Base-by-base conservation (phyloP, 1,284 basidiomycete species). In the Tausonia pullulans region DNA sequence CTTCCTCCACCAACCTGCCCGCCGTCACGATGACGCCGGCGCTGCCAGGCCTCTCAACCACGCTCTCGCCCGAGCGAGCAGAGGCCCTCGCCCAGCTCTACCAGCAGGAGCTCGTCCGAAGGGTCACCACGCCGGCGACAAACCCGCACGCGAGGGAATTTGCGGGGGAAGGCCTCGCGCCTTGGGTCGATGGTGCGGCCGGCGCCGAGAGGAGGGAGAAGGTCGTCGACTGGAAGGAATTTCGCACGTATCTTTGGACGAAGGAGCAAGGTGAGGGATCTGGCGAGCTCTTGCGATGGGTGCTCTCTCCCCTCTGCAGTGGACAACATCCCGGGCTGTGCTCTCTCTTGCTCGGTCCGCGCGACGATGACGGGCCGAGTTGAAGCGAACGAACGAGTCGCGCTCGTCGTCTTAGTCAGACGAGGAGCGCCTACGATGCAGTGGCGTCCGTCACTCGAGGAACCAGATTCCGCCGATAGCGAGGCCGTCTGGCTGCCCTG, bases 171-270 rank as follows among this genome's bases (percentile, higher is more conserved):
- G n/a, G 71, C 67, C 14, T 51, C 68, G 44, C 67, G 63, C 62
- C 67, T 54, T 61, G 51, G n/a, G 62, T 49, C 41, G 43, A 54
- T 39, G 43, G 52, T 11, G 67, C 40, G 66, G 57, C 63, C 27
- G 27, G 27, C 27, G 27, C 27, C 27, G 27, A 27, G 14, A 67
- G 63, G 57, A 56, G 67, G 49, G 73, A 72, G 16, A 77, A 77
- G 62, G 74, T 74, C 73, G 72, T 91, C 68, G 81, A 81, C 49
- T 93, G 88, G 89, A 80, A 81, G 68, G 85, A 86, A 71, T 94
- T 93, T 74, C 82, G 83, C 76, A 77, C 81, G 67, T 90, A 89
- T 73, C 86, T 86, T 52, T 81, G 86, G 69, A 80, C 80, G 67
- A 89, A 89, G 75, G 88, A 90, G 79, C 81, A 79, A 65, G 87